Evolutionary conservation across 495 filamentous ascomycete genomes (phyloP), one percentile per base, ranked within the genome.

Genomic region (Wilcoxina mikolae): DNA sequence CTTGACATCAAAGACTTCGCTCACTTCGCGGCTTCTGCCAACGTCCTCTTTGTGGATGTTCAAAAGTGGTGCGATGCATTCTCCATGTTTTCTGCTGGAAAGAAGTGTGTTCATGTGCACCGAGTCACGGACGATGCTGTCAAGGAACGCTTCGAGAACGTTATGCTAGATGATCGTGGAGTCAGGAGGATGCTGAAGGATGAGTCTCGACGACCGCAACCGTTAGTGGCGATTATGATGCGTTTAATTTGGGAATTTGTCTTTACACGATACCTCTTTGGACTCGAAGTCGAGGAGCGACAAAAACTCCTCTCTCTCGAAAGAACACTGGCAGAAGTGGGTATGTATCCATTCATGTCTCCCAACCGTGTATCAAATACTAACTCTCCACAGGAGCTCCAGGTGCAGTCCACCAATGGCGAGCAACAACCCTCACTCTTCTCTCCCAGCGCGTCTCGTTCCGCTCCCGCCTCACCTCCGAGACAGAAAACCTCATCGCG

Each of bases 221-320:
- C 95, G 29, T 93, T 96, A 71, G 94, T 95, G 84, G 88, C 85
- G 23, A 84, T 96, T 59, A 82, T 87, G 58, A 96, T 95, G 87
- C 88, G 81, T 42, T 94, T 98, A 85, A 79, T 96, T 31, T 95
- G 87, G 87, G 90, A 96, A 66, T 94, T 85, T 63, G 81, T 98
- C 65, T 98, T 98, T 68, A 94, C 88, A 10, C 82, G 93, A 53
- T 98, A 96, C 65, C 79, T 98, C 31, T 96, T 98, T 64, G 91
- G 93, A 57, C 91, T 96, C 86, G 90, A 95, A 69, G 78, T 87
- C 49, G 91, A 95, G 65, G 89, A 98, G 65, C 83, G 93, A 24
- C 89, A 96, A 69, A 95, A 94, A 65, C 83, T 98, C 65, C 94
- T 96, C 70, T 78, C 78, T 5, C 78, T 96, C 15, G 91, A 98